Percentiles rank a stretch among this genome's conserved stretches.
Conservation (phyloP, 2,329 filamentous ascomycete genomes). For the Colletotrichum aenigma region DNA sequence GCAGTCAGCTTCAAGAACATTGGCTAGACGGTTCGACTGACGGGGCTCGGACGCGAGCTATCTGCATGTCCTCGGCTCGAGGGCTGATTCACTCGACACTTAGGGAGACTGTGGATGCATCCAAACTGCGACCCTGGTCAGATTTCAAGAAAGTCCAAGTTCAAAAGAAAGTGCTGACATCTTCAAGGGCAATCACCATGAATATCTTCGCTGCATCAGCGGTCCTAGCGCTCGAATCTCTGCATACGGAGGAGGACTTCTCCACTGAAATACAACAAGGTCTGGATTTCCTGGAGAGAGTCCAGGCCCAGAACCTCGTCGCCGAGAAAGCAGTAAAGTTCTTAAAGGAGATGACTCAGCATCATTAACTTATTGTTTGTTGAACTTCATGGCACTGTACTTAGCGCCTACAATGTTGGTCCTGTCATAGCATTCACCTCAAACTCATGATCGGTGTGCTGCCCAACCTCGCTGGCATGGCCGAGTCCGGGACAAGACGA, state of each 20-base stretch:
- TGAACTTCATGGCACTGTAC: not conserved
- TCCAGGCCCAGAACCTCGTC: not conserved
- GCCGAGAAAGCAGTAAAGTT: not conserved
- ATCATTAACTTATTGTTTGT: not conserved
- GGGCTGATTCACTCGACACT: not conserved
- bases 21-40: not conserved
- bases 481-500: not conserved
- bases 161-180: not conserved
- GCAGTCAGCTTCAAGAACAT: not conserved
- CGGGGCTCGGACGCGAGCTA: not conserved
- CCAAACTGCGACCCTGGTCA: not conserved
- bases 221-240: not conserved
- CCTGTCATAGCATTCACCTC: not conserved
- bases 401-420: not conserved
- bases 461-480: not conserved
- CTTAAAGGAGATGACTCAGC: not conserved
- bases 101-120: not conserved
- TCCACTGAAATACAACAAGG: not conserved
- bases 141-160: not conserved
- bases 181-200: not conserved
- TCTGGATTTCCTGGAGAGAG: not conserved
- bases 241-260: not conserved
- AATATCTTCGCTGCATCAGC: not conserved
- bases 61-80: not conserved
- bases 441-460: not conserved